Percentiles rank a stretch among this genome's conserved stretches.
These are phyloP conservation scores for Linaria vulgaris DNA, from an alignment of 257 asterid genomes.

Conservation along the genomic window DNA sequence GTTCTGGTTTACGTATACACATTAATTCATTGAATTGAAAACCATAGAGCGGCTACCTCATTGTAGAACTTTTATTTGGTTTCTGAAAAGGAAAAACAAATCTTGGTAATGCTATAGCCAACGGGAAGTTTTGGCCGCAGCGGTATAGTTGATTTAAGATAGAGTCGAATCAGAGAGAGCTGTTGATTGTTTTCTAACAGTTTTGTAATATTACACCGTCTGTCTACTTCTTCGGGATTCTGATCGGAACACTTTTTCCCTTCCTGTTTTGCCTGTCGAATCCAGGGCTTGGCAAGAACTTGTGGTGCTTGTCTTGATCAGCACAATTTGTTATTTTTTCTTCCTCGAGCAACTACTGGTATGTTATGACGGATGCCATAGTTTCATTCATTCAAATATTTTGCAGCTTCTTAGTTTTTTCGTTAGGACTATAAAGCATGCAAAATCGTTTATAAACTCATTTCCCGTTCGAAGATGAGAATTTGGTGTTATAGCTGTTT, in stretches of 20 bases:
- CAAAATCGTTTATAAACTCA: background rate
- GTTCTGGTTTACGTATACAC: too few species aligned
- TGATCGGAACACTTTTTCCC: conserved; percentile 17
- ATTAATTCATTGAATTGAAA: too few species aligned
- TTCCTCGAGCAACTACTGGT: conserved; percentile 93
- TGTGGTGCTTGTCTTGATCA: conserved; percentile 88
- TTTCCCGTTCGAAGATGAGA: background rate
- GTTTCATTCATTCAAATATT: background rate
- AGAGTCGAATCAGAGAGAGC: background rate
- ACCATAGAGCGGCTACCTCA: too few species aligned
- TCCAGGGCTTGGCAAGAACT: conserved; percentile 96
- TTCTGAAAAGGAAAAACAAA: too few species aligned
- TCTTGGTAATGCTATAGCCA: background rate
- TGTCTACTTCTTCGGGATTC: background rate
- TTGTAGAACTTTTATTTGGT: too few species aligned
- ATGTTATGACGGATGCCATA: conserved; percentile 31
- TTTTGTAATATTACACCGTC: background rate
- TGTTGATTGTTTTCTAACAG: too few species aligned
- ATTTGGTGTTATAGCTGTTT: background rate
- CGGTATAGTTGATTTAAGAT: background rate
- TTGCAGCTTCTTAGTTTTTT: conserved; percentile 10
- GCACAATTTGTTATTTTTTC: conserved; percentile 95
- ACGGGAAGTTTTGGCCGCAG: background rate
- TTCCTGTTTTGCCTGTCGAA: conserved; percentile 21
- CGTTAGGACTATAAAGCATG: background rate